These are phyloP conservation scores for Rhodotorula sp. DNA, from an alignment of 1,284 basidiomycete species.

Conservation along the genomic window DNA sequence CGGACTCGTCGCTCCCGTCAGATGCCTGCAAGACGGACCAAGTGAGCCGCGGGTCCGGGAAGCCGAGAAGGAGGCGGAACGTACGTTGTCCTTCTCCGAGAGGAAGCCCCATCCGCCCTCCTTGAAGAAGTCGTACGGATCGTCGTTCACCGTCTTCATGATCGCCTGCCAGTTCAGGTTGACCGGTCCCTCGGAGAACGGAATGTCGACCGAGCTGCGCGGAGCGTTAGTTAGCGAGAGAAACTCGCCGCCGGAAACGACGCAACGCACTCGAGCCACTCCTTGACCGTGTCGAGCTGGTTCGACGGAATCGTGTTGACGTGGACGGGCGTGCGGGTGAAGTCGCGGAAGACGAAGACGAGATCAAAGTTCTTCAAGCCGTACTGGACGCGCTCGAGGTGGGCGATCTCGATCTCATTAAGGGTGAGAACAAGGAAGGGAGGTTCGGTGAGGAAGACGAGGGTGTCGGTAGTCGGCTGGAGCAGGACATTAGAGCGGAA, in stretches of 20 bases:
- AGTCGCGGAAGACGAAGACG: slow-evolving; percentile 94
- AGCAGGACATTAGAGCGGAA: slow-evolving; percentile 91
- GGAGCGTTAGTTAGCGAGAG: background rate
- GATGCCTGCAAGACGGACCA: slow-evolving; percentile 39
- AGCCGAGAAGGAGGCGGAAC: slow-evolving; percentile 6
- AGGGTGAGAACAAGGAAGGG: slow-evolving; percentile 96
- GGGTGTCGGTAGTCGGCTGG: slow-evolving; percentile 94
- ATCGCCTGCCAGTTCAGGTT: slow-evolving; percentile 98
- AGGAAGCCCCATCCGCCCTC: slow-evolving; percentile 95
- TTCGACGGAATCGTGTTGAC: slow-evolving; percentile 92
- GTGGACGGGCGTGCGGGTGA: slow-evolving; percentile 83
- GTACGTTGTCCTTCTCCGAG: slow-evolving; percentile 59
- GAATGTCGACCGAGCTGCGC: slow-evolving; percentile 86
- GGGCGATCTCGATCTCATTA: slow-evolving; percentile 92
- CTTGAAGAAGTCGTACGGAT: slow-evolving; percentile 93
- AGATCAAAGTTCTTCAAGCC: slow-evolving; percentile 96
- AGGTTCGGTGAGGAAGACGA: slow-evolving; percentile 91
- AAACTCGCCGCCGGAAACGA: background rate
- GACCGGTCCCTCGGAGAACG: slow-evolving; percentile 92
- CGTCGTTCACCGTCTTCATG: slow-evolving; percentile 73
- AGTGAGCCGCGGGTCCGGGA: slow-evolving; percentile 12
- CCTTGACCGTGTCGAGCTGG: slow-evolving; percentile 91
- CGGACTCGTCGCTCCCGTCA: slow-evolving; percentile 47
- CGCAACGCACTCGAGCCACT: slow-evolving; percentile 89
- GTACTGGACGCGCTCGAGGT: slow-evolving; percentile 95